phyloP scores from a whole-genome alignment of 345 rosid species.

The Lenwebbia sp. region DNA sequence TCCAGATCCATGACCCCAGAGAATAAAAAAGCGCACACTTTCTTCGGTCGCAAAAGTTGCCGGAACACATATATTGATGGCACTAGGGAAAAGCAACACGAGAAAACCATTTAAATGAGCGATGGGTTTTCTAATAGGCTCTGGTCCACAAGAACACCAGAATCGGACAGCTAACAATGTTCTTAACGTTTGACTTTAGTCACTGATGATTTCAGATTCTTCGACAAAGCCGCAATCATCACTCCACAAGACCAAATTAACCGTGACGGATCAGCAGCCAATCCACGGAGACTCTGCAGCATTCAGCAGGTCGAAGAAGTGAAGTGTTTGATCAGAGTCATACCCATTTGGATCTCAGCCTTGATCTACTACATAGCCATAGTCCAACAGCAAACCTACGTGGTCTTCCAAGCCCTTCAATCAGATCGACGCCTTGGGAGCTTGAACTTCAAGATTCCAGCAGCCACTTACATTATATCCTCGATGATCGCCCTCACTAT shows the following conservation, averaged over 20 bases:
- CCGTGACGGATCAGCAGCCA: conserved; percentile 17
- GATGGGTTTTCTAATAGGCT: not conserved
- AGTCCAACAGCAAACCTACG: conserved; percentile 7
- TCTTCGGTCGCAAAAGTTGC: not conserved
- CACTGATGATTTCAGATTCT: conserved; percentile 9
- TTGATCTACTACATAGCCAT: not conserved
- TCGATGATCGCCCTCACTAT: conserved; percentile 7
- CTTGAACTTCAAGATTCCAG: conserved; percentile 9
- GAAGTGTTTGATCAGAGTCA: conserved; percentile 18
- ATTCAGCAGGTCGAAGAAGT: conserved; percentile 46
- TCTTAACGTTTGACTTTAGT: not conserved
- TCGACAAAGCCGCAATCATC: conserved; percentile 30
- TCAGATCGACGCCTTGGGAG: not conserved
- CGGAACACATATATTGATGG: not conserved
- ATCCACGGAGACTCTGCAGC: conserved; percentile 38
- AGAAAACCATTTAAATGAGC: not conserved
- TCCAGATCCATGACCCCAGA: not conserved
- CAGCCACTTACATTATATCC: conserved; percentile 9
- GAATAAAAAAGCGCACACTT: not conserved
- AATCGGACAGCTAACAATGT: not conserved
- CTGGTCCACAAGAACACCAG: not conserved
- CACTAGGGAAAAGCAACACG: not conserved
- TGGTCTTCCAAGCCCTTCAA: conserved; percentile 12
- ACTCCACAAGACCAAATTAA: conserved; percentile 16
- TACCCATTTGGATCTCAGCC: conserved; percentile 3